Base-by-base conservation (phyloP, 352 stramenopile species). In the Phytophthora capsici region DNA sequence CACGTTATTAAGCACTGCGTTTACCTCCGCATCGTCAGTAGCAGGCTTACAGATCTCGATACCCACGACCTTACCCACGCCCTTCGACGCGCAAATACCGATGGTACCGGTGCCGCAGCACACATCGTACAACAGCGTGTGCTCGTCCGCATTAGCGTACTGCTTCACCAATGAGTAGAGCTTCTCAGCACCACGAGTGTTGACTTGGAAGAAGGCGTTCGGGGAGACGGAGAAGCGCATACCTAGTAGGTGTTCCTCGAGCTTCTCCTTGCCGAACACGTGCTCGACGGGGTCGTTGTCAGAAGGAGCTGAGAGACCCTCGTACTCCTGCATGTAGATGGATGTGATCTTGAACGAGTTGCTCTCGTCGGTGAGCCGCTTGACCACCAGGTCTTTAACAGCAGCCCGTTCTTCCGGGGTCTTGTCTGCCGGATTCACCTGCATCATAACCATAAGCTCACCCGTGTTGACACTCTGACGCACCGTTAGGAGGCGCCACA, bases 71-170 rank as follows among this genome's bases (percentile, higher is more conserved):
- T 94, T 92, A 22, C 77, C 82, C 17, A 74, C 80, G 13, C 86
- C 75, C 50, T 92, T 82, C 6, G 97, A 91, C 67, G 96, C 90
- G 47, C 86, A 96, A 58, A 99, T 97, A 1, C 97, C 98, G 57
- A 99, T 99, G 5, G 96, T 99, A 32, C 98, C 98, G 14, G 98
- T 99, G 17, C 97, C 98, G 69, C 97, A 99, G 77, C 97, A 99
- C 16, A 99, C 97, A 66, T 99, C 97, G 56, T 99, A 97, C 3
- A 99, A 72, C 32, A 98, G 61, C 23, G 84, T 98, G 48, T 94
- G 73, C 34, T 85, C 77, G 44, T 92, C 73, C 17, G 77, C 77
- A 16, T 78, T 75, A 56, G 91, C 81, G 57, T 90, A 86, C 40
- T 98, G 77, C 50, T 98, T 91, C n/a, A 99, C 93, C 59, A 98